A percentile compares a stretch with the other conserved stretches of the same genome.
Conservation (phyloP, 2,329 filamentous ascomycete genomes). For the Paracamarosporium sp. region DNA sequence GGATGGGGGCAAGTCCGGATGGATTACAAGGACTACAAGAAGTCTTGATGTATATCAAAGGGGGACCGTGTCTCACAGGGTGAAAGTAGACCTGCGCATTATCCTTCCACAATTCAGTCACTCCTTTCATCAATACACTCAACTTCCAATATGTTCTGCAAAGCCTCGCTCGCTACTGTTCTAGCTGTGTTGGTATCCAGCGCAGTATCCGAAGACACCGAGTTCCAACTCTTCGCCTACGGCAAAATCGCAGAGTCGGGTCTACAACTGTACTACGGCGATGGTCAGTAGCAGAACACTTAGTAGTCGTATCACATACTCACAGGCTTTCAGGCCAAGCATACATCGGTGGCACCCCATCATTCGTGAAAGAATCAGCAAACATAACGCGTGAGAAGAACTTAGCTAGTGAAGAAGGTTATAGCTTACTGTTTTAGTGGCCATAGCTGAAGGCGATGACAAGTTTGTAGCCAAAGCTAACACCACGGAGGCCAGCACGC, state of each 20-base stretch:
- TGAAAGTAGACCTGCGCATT: not conserved
- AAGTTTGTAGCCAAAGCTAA: constrained; percentile 24
- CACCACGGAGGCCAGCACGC: constrained; percentile 16
- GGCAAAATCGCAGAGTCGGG: constrained; percentile 32
- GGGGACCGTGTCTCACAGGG: not conserved
- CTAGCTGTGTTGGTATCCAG: constrained; percentile 10
- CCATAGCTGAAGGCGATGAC: constrained; percentile 11
- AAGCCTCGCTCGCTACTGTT: constrained; percentile 8
- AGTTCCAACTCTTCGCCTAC: constrained; percentile 40
- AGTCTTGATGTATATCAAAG: constrained; percentile 14
- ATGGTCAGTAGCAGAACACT: constrained; percentile 30
- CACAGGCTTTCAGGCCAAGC: constrained; percentile 31
- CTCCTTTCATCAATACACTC: constrained; percentile 9
- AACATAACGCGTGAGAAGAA: constrained; percentile 38
- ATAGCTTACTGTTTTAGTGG: constrained; percentile 17
- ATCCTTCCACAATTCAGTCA: constrained; percentile 6
- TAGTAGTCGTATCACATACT: not conserved
- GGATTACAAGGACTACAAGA: not conserved
- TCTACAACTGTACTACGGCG: constrained; percentile 39
- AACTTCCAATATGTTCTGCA: constrained; percentile 15
- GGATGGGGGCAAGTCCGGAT: not conserved
- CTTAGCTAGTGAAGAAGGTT: not conserved
- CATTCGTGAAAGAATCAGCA: constrained; percentile 22
- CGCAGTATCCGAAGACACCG: constrained; percentile 10
- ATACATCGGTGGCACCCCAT: constrained; percentile 35